Base-by-base conservation (phyloP, 2,329 filamentous ascomycete species). In the Diplodia corticola region DNA sequence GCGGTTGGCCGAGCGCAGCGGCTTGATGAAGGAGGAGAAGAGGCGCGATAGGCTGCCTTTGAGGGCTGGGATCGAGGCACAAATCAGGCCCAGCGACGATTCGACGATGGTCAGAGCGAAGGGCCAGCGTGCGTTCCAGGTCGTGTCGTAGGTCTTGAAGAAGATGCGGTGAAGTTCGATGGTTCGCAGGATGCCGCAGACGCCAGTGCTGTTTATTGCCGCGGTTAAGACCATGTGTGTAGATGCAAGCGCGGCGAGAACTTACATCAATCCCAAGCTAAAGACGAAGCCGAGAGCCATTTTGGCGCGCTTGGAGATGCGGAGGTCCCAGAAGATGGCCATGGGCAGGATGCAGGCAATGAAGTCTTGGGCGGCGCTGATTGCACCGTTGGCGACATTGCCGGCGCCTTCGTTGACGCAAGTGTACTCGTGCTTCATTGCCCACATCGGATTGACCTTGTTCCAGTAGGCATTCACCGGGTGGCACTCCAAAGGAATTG, bases 261-360 rank as follows among this genome's bases (percentile, higher is more conserved):
- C 71, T 71, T 67, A 80, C 75, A 83, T 73, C 4, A 82, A 73
- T 1, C 82, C 79, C 7, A 81, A 66, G 5, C 72, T 79, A 74
- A 80, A 76, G 70, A 83, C 77, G 54, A 80, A 78, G 51, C 81
- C 79, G 9, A 82, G 70, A 0, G 76, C 80, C 22, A 81, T 66
- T 70, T 81, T 82, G 69, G 83, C 81, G 20, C 76, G 72, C n/a
- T 66, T 70, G 4, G 79, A 75, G 48, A 84, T 76, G 35, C 78
- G 75, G 4, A 83, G 72, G 22, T 80, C 78, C 73, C 78, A 75
- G 7, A 82, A 78, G 37, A 83, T 76, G 26, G 82, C 73, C 15
- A 80, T 72, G 0, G 82, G 82, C 28, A 83, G 69, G 2, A 73
- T 69, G 55, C 78, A 77, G 2, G 80, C 75, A 66, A 81, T 72